Percentiles rank a stretch among this genome's conserved stretches.
These are phyloP conservation scores for Penicillium taxi DNA, from an alignment of 495 filamentous ascomycete genomes.

Conservation along the genomic window DNA sequence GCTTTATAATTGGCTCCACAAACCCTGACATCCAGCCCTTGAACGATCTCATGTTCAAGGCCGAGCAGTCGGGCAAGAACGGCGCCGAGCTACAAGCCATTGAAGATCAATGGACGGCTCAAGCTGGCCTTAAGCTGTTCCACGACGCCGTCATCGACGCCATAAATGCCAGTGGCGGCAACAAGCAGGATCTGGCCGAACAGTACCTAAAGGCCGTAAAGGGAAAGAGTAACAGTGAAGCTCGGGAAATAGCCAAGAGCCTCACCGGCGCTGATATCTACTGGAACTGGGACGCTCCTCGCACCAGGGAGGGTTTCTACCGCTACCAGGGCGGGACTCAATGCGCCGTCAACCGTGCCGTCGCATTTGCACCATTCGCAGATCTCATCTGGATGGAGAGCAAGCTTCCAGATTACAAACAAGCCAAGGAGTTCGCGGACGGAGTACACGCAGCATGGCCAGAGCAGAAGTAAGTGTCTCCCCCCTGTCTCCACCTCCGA, in stretches of 20 bases:
- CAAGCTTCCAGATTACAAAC: constrained; percentile 85
- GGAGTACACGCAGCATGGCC: constrained; percentile 94
- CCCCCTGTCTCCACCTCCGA: constrained; percentile 3
- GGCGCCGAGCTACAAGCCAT: constrained; percentile 81
- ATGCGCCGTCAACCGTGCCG: constrained; percentile 83
- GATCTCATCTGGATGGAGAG: constrained; percentile 99
- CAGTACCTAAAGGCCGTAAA: constrained; percentile 58
- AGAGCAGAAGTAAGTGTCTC: constrained; percentile 75
- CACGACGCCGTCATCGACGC: constrained; percentile 76
- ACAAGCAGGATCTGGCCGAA: constrained; percentile 58
- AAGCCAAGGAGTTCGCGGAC: constrained; percentile 89
- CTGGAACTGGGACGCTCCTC: constrained; percentile 89
- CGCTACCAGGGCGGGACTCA: constrained; percentile 83
- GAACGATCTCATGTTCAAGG: constrained; percentile 82
- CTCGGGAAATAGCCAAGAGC: constrained; percentile 71
- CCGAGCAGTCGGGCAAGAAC: constrained; percentile 72
- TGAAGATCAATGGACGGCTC: constrained; percentile 76
- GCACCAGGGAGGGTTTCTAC: constrained; percentile 93
- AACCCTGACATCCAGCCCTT: constrained; percentile 79
- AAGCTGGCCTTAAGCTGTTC: constrained; percentile 88
- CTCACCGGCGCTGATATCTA: constrained; percentile 74
- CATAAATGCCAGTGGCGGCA: constrained; percentile 58
- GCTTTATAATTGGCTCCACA: constrained; percentile 84
- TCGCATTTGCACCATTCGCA: constrained; percentile 88
- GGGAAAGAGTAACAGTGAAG: constrained; percentile 82